A percentile compares a stretch with the other conserved stretches of the same genome.
These are phyloP conservation scores for Phylloporus sp. DNA, from an alignment of 768 basidiomycete species.

Conservation along the genomic window DNA sequence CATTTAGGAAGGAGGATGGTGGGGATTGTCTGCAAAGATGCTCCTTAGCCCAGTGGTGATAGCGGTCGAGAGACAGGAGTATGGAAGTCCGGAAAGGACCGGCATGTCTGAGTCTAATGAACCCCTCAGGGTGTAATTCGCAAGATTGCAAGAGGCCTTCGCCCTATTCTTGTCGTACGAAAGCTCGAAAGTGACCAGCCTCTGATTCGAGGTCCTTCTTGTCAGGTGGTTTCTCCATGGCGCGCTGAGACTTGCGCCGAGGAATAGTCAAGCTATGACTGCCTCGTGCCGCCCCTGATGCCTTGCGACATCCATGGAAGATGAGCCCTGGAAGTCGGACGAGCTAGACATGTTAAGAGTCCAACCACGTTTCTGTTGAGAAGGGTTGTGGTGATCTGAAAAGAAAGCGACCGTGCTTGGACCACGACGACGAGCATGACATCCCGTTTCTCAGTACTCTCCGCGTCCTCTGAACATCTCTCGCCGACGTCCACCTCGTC, in stretches of 20 bases:
- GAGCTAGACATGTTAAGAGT: conserved; percentile 40
- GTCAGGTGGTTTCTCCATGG: conserved; percentile 30
- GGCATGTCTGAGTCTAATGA: conserved; percentile 15
- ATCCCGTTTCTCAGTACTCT: conserved; percentile 66
- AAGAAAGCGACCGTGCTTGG: too few species aligned
- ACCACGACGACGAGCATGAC: conserved; percentile 46
- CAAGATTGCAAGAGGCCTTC: background rate
- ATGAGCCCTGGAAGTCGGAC: conserved; percentile 46
- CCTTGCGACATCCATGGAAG: conserved; percentile 46
- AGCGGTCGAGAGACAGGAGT: background rate
- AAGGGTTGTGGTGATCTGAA: too few species aligned
- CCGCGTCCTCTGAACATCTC: conserved; percentile 46
- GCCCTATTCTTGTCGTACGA: conserved; percentile 12
- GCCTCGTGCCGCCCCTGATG: conserved; percentile 24
- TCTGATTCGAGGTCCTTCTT: conserved; percentile 28
- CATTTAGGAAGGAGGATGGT: conserved; percentile 16
- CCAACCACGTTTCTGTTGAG: too few species aligned
- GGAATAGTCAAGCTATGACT: conserved; percentile 45
- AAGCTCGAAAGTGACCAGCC: conserved; percentile 10
- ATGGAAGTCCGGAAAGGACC: conserved; percentile 18
- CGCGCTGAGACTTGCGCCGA: conserved; percentile 39
- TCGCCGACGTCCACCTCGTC: conserved; percentile 55
- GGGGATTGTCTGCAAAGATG: conserved; percentile 25
- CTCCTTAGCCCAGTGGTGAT: conserved; percentile 10
- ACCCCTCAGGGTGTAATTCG: background rate